Evolutionary conservation across 441 rosid species (phyloP).

Genomic region (Flueggea neowawraea): DNA sequence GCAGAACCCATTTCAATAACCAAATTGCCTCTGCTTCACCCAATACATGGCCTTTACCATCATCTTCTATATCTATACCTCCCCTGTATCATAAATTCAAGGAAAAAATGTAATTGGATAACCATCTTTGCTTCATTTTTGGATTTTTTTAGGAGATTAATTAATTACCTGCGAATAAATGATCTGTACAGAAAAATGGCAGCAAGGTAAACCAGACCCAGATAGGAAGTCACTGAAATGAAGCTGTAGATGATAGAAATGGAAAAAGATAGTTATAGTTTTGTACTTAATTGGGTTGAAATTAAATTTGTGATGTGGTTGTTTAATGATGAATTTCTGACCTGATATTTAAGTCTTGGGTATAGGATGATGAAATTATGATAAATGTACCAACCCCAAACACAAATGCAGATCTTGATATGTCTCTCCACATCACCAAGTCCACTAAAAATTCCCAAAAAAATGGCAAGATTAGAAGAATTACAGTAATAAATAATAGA

Average conservation of each 20-base stretch:
- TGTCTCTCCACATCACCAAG: conserved; percentile 91
- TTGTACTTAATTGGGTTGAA: too few species aligned
- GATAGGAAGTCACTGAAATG: conserved; percentile 68
- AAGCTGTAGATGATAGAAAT: conserved; percentile 40
- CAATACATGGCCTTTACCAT: conserved; percentile 43
- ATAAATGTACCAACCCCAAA: conserved; percentile 75
- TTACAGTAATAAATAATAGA: conserved; percentile 2
- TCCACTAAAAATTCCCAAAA: conserved; percentile 39
- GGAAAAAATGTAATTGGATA: too few species aligned
- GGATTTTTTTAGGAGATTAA: not conserved
- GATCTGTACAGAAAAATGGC: conserved; percentile 66
- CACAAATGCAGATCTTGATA: conserved; percentile 65
- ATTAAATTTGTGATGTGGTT: not conserved
- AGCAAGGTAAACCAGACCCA: conserved; percentile 74
- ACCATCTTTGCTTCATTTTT: too few species aligned
- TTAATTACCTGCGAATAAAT: conserved; percentile 57
- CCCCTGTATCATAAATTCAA: conserved; percentile 33
- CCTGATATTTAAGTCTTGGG: conserved; percentile 72
- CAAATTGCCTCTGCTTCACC: conserved; percentile 84
- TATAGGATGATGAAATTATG: conserved; percentile 75
- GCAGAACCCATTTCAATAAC: conserved; percentile 63
- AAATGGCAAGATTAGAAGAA: not conserved
- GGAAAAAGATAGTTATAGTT: too few species aligned
- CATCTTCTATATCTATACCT: conserved; percentile 30
- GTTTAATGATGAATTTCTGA: conserved; percentile 12